These are phyloP conservation scores for Blastocystis sp. DNA, from an alignment of 352 stramenopile genomes.

Conservation along the genomic window DNA sequence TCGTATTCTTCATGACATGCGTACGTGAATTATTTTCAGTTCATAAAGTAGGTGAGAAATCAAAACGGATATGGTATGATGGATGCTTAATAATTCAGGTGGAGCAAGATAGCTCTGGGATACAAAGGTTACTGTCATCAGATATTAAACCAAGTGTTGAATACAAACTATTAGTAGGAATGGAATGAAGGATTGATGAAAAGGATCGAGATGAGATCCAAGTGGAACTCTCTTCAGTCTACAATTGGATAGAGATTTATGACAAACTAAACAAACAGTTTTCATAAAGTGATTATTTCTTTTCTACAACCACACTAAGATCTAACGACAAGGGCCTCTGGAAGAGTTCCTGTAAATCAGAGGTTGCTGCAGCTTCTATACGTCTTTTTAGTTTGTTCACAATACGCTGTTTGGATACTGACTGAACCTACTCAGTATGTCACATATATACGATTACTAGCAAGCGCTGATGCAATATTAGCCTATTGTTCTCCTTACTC, in stretches of 20 bases:
- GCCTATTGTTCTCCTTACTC: background rate
- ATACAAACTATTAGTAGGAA: conserved; percentile 11
- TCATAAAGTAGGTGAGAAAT: background rate
- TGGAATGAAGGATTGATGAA: background rate
- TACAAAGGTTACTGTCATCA: background rate
- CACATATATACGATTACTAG: background rate
- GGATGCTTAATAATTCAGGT: background rate
- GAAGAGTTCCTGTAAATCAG: conserved; percentile 35
- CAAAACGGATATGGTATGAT: background rate
- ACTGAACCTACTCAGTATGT: background rate
- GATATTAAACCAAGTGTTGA: conserved; percentile 28
- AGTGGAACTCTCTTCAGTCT: conserved; percentile 13
- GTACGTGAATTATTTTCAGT: background rate
- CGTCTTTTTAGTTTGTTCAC: background rate
- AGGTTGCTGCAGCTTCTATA: background rate
- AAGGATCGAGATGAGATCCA: conserved; percentile 12
- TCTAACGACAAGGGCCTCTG: background rate
- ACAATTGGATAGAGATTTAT: conserved; percentile 26
- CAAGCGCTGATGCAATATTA: conserved; percentile 4
- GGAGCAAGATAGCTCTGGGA: background rate
- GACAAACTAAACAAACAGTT: conserved; percentile 33
- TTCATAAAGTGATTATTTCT: background rate
- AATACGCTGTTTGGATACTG: conserved; percentile 27
- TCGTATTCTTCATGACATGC: background rate
- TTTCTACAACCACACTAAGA: background rate